Evolutionary conservation across 495 filamentous ascomycete genomes (phyloP), one percentile per base, ranked within the genome.

Genomic region (Penicillium daleae): DNA sequence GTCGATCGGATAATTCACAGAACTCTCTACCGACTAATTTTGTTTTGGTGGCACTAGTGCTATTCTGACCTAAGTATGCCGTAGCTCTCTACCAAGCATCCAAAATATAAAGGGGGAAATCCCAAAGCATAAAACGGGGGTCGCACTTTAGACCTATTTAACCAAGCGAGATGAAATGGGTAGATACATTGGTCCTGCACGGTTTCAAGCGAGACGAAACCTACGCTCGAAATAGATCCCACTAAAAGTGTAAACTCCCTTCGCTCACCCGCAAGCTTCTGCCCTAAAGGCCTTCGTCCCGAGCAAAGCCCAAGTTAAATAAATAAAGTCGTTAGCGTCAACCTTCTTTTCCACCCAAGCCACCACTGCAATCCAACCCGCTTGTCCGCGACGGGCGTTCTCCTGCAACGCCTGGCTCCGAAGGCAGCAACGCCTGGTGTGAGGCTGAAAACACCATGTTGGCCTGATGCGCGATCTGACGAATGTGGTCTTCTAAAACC

Each of bases 311-410:
- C 26, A 3, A 62, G 40, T 22, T 46, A 46, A 46, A 48, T 27
- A 65, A 59, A 61, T 63, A 65, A 57, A 65, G 60, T 64, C 59
- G 21, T 49, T 70, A 70, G 67, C 65, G 62, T 67, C 56, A 70
- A 70, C 67, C 57, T 56, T 64, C 58, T 64, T 67, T 50, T 50
- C 6, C 46, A 6, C 46, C 35, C 19, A 61, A 64, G 64, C 66
- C 64, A 63, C 63, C 26, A 22, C 35, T 60, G 48, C 44, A 42
- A 29, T 54, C 27, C 58, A 50, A 29, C 54, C 27, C 58, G 33
- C 48, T 61, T 42, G 50, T 26, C 29, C 49, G 21, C 33, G 59
- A 55, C 24, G 44, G 55, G 51, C 24, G 33, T n/a, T 24, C 19
- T 46, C 22, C 35, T 46, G n/a, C 46, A 50, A 46, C 19, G 42